Evolutionary conservation across 805 yeast species (phyloP), one percentile per base, ranked within the genome.

Genomic region (Metschnikowia similis): DNA sequence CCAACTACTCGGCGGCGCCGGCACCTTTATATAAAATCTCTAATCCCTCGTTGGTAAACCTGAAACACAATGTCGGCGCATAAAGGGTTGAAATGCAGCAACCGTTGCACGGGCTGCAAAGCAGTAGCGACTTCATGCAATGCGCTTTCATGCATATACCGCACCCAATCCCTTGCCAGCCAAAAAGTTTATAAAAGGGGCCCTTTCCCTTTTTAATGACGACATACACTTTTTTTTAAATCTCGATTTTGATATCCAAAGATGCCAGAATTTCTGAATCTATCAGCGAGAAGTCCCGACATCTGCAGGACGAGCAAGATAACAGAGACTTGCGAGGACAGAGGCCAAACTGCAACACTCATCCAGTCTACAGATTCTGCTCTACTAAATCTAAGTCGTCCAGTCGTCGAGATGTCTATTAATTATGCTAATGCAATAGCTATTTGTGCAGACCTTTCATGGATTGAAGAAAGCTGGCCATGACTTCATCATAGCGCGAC

Each of bases 381-480:
- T 32, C 16, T n/a, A 32, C 2, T 8, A 7, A 29, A 29, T 1
- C 31, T 3, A 4, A 10, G 10, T 8, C 10, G 4, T 29, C 8
- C 31, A 29, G 10, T 29, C 1, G 31, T 10, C 10, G 31, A 8
- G 34, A 31, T 31, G 13, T 3, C 13, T 31, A 32, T 32, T 16
- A 32, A 14, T 28, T 29, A n/a, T 27, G 13, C 26, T 38, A 27
- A 36, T 39, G 42, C 42, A 28, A 30, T 36, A n/a, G 16, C 42
- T 39, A 39, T 29, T 39, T 39, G 21, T 39, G 31, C 32, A 29
- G 34, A 13, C 21, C 36, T 17, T 27, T 37, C 30, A 54, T 35
- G 49, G 53, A 49, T 44, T 58, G 49, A 50, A 64, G 69, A 54
- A 70, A 61, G 14, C 53, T 58, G 37, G 49, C 59, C 55, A 71